Conservation (phyloP, 371 early-diverging fungal genomes). For the Mortierella sp. region DNA sequence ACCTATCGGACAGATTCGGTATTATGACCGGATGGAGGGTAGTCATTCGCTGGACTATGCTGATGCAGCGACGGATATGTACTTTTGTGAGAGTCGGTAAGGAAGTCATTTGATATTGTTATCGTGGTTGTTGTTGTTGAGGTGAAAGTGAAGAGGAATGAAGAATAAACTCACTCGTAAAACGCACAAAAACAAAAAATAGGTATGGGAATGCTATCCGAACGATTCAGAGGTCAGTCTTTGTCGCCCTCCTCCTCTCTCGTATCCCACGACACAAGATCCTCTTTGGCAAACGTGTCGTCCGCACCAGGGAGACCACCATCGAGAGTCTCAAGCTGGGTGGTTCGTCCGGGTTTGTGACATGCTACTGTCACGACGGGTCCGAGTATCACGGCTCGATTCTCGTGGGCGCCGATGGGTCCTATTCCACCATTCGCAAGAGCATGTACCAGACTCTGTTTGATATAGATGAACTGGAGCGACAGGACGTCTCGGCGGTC, state of each 20-base stretch:
- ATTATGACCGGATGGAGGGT: constrained; percentile 7
- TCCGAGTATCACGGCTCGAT: constrained; percentile 7
- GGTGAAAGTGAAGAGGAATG: background rate
- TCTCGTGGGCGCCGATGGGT: constrained; percentile 31
- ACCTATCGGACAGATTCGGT: constrained; percentile 8
- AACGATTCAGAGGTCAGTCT: constrained; percentile 3
- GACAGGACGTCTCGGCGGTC: background rate
- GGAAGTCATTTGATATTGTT: background rate
- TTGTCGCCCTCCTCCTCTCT: background rate
- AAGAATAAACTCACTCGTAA: background rate
- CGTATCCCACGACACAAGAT: constrained; percentile 12
- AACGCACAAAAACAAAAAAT: background rate
- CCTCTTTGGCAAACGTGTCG: constrained; percentile 18
- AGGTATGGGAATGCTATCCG: constrained; percentile 24
- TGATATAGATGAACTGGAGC: background rate
- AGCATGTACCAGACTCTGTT: background rate
- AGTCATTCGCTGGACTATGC: background rate
- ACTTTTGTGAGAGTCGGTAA: constrained; percentile 25
- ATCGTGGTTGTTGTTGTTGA: background rate
- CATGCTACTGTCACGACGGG: constrained; percentile 24
- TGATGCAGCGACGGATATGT: constrained; percentile 14
- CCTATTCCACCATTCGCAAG: constrained; percentile 18
- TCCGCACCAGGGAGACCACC: background rate
- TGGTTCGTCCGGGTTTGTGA: background rate
- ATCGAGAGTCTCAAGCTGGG: background rate